Evolutionary conservation across 2,329 filamentous ascomycete species (phyloP), one percentile per base, ranked within the genome.

Genomic region (Colletotrichum liriopes): DNA sequence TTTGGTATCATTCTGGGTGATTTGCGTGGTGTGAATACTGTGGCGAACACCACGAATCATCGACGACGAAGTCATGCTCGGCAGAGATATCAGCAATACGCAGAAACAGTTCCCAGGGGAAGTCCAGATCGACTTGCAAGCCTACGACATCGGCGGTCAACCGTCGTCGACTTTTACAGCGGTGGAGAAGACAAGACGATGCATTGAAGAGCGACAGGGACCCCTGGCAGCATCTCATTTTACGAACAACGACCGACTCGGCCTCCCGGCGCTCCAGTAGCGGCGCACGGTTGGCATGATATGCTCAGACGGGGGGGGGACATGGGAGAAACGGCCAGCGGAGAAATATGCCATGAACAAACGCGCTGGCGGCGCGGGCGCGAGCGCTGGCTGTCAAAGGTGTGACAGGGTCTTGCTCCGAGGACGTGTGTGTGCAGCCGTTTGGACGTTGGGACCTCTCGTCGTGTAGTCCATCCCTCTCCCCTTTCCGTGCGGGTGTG

Each of bases 201-300:
- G 60, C 47, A 55, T 29, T 47, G 54, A 58, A 62, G 65, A 23
- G 45, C 56, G 23, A 51, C 59, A 70, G 60, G 70, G 70, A 26
- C 54, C 65, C 64, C 65, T 55, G 66, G 35, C 47, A 60, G 54
- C 58, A 60, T 55, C 66, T 72, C 70, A 72, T 72, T 65, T 72
- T 47, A 32, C 39, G 47, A 61, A n/a, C 5, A n/a, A 62, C 29
- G 59, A 51, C 32, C 54, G 59, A 56, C n/a, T 60, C 60, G 32
- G 39, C 58, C 18, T 49, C 41, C 41, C 47, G 39, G 63, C 29
- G 23, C 23, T 14, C 18, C 41, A 20, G 62, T 37, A 55, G 67
- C 54, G 52, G 62, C 69, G 59, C 60, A 65, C 59, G 52, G 65
- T 54, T 16, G 47, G 59, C 54, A 39, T 29, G 47, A 45, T 61